A percentile compares a stretch with the other conserved stretches of the same genome.
phyloP scores from a whole-genome alignment of 306 rosid species.

The Sesbania bispinosa region DNA sequence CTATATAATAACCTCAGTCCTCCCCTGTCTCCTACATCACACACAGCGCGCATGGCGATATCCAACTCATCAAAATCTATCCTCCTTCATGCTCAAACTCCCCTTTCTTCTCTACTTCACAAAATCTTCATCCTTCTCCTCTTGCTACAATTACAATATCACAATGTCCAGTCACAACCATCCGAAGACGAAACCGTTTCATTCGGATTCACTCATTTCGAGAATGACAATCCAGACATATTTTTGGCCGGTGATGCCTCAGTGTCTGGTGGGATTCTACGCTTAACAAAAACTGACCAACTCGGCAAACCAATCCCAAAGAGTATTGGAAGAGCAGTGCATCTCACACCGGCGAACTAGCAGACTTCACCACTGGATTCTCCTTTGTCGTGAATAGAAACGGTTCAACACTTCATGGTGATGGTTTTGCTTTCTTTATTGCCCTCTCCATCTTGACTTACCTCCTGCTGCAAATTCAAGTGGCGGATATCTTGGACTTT shows the following conservation, averaged over 20 bases:
- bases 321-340: constrained; percentile 23
- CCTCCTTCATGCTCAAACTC: not conserved
- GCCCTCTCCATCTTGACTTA: not conserved
- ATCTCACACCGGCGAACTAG: not conserved
- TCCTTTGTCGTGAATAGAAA: constrained; percentile 16
- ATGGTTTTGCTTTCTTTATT: constrained; percentile 38
- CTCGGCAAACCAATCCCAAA: not conserved
- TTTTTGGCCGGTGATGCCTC: not conserved
- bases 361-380: constrained; percentile 17
- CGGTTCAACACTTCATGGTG: not conserved
- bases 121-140: not conserved
- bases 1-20: no score
- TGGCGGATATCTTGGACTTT: constrained; percentile 39
- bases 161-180: constrained; percentile 1
- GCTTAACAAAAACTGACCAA: constrained; percentile 19
- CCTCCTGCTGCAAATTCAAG: constrained; percentile 15
- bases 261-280: not conserved
- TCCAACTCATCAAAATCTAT: no score
- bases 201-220: constrained; percentile 4
- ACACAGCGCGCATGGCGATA: constrained; percentile 13
- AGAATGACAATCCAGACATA: not conserved
- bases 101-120: not conserved
- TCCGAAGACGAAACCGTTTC: not conserved
- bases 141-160: no score
- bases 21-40: not conserved